Evolutionary conservation across 2,329 filamentous ascomycete species (phyloP), one percentile per base, ranked within the genome.

Genomic region (Epichloe coenophiala): DNA sequence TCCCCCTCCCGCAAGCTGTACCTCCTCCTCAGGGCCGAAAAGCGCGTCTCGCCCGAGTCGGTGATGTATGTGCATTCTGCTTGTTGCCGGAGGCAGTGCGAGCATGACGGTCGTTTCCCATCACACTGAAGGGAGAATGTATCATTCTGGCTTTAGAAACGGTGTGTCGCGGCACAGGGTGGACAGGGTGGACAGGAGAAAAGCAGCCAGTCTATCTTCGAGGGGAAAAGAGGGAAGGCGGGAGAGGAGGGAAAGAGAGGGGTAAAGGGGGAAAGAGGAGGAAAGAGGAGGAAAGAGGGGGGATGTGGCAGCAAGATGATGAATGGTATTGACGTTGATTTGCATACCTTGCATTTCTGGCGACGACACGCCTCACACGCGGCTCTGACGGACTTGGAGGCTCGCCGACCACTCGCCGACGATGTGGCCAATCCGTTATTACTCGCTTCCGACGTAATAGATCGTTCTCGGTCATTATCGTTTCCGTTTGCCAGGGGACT

Each of bases 341-440:
- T 17, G 38, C 47, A 40, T 45, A 50, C 48, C 48, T 50, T 50
- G 35, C 48, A 50, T 11, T 50, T 50, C 35, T 50, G 48, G 19
- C 42, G 41, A 19, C 48, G 48, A 45, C 48, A 50, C 11, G 48
- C 39, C 23, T 50, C 48, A 40, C 48, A 50, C 19, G 48, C 48
- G 21, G 48, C 48, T 43, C 39, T 36, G 4, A 45, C 41, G 17
- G 42, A 45, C 36, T 44, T 50, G 42, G 41, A 31, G 15, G 15
- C 33, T 42, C 48, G 17, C 23, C 13, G 41, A 15, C 40, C 36
- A 17, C 19, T 45, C 2, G 33, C 19, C 39, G 35, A 27, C 8
- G 23, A 7, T 41, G 37, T 19, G n/a, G 37, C 37, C 12, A 15
- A 15, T 37, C 8, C 4, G 21, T 21, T 35, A 17, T 17, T 17